Evolutionary conservation across 192 early-diverging fungal genomes (phyloP), one percentile per base, ranked within the genome.

Genomic region (Podila minutissima): DNA sequence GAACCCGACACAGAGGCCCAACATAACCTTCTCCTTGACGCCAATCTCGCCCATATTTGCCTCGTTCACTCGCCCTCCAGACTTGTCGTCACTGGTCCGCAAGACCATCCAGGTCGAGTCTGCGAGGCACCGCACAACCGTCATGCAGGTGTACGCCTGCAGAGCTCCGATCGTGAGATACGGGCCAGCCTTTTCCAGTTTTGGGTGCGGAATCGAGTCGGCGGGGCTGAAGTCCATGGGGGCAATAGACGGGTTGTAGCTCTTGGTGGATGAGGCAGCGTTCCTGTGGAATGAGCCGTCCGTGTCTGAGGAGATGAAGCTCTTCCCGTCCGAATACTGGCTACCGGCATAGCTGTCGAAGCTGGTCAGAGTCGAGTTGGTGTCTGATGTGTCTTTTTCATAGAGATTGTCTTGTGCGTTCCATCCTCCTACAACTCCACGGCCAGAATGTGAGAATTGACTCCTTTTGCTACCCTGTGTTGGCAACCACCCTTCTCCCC

Each of bases 141-240:
- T 69, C 66, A 81, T 13, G 66, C 73, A 64, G 0, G 71, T 81
- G 33, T 81, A 81, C 2, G 77, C 66, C 32, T 81, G 71, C 5
- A 81, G 38, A 0, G 71, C 67, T 35, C 70, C 51, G 9, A 60
- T 69, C 0, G 49, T 38, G 2, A 81, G n/a, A 28, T 81, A 69
- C 2, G 48, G 71, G 7, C 77, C 66, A 2, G 59, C 71, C 28
- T 69, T 72, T 22, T 33, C 41, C 1, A 81, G 71, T 11, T 26
- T 72, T 11, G 71, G 67, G 51, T 66, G 62, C 4, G 74, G 41
- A 24, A 35, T 28, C 29, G 62, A 63, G 20, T 63, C 62, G 5
- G 37, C 8, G 20, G 6, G 33, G 31, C 50, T 38, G 1, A 59
- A 61, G 10, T 74, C 64, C 50, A 67, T 62, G 4, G 55, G 48